A percentile compares a stretch with the other conserved stretches of the same genome.
Conservation (phyloP, 495 filamentous ascomycete genomes). For the Xanthoparmelia taractica region DNA sequence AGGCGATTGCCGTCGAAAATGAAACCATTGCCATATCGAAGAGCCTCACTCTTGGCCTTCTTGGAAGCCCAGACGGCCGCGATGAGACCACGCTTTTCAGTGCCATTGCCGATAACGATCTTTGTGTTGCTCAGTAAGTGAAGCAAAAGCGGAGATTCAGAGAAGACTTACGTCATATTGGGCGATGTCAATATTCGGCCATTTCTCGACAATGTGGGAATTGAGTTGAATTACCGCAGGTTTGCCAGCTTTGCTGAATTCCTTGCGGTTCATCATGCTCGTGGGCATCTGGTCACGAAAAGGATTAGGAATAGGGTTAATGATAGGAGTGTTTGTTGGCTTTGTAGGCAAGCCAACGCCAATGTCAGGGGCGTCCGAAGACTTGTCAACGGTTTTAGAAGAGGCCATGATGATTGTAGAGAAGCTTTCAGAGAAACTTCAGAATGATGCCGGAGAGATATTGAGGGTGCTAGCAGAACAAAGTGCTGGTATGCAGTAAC, state of each 20-base stretch:
- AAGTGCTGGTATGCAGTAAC: not conserved
- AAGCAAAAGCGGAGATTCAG: not conserved
- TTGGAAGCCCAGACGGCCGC: slow-evolving; percentile 67
- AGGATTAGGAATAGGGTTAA: not conserved
- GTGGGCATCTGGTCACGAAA: slow-evolving; percentile 27
- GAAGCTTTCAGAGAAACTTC: not conserved
- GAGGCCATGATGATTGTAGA: not conserved
- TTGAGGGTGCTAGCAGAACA: not conserved
- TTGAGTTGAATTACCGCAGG: slow-evolving; percentile 58
- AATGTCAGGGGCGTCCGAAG: slow-evolving; percentile 1
- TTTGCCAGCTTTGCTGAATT: slow-evolving; percentile 52
- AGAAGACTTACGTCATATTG: slow-evolving; percentile 76
- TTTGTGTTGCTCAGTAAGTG: slow-evolving; percentile 26
- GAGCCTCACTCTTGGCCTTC: slow-evolving; percentile 45
- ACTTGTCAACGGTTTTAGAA: not conserved
- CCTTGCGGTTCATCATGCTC: slow-evolving; percentile 38
- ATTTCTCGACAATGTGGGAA: slow-evolving; percentile 56
- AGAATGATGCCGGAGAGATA: not conserved
- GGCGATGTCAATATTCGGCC: slow-evolving; percentile 49
- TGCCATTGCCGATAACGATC: slow-evolving; percentile 55
- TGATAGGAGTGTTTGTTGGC: not conserved
- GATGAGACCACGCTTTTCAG: slow-evolving; percentile 54
- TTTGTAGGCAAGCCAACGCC: not conserved
- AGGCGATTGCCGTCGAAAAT: slow-evolving; percentile 74
- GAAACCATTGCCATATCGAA: slow-evolving; percentile 37